Evolutionary conservation across 2,329 filamentous ascomycete genomes (phyloP).

Genomic region (Penicillium sp.): DNA sequence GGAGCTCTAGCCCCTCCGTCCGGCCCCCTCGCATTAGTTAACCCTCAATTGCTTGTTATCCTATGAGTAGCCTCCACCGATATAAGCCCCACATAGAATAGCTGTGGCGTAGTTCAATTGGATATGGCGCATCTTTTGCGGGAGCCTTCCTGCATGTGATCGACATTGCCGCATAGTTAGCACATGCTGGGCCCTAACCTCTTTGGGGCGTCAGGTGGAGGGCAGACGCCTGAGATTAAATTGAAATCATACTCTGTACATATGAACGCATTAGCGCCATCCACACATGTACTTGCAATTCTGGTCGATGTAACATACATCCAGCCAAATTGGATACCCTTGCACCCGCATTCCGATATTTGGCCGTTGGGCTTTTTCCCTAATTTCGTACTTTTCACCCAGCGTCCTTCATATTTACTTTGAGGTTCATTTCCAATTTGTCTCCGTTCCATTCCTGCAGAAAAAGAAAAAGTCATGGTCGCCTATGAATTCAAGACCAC

Average conservation of each 20-base stretch:
- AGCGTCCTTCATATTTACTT: background rate
- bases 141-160: background rate
- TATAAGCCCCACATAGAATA: background rate
- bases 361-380: background rate
- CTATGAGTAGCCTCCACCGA: background rate
- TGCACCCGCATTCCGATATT: background rate
- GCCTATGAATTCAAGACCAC: slow-evolving; percentile 1
- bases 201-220: background rate
- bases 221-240: background rate
- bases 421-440: background rate
- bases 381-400: background rate
- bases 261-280: background rate
- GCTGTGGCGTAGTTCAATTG: background rate
- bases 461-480: background rate
- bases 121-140: background rate
- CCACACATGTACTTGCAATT: background rate
- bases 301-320: background rate
- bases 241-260: background rate
- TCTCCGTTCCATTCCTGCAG: background rate
- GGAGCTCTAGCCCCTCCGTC: background rate
- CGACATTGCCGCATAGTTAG: background rate
- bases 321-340: background rate
- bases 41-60: background rate
- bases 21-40: background rate
- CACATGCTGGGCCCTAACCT: background rate